phyloP scores from a whole-genome alignment of 1,284 basidiomycete genomes.

The Ceratobasidium sp. region DNA sequence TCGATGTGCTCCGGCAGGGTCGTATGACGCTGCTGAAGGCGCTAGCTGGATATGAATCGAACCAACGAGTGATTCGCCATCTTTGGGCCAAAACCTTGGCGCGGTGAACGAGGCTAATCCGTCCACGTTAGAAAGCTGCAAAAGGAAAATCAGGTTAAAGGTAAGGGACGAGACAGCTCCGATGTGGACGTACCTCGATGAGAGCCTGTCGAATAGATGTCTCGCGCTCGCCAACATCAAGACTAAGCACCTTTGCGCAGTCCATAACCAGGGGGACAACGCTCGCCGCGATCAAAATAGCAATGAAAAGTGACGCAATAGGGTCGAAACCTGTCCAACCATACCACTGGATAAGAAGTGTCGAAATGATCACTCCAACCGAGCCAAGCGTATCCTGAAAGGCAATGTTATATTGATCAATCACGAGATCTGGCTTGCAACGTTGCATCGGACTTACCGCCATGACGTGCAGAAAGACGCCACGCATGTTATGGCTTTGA shows the following conservation, averaged over 20 bases:
- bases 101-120: constrained; percentile 84
- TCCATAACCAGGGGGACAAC: constrained; percentile 96
- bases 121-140: constrained; percentile 69
- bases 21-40: constrained; percentile 64
- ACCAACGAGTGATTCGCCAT: constrained; percentile 84
- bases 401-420: constrained; percentile 49
- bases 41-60: constrained; percentile 88
- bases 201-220: constrained; percentile 77
- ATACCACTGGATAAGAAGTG: constrained; percentile 93
- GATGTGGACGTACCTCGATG: constrained; percentile 69
- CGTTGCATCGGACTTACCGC: constrained; percentile 65
- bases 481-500: constrained; percentile 98
- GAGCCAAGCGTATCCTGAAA: constrained; percentile 85
- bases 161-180: constrained; percentile 25
- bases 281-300: constrained; percentile 91
- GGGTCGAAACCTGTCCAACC: constrained; percentile 99
- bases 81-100: constrained; percentile 97
- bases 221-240: constrained; percentile 83
- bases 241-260: constrained; percentile 85
- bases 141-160: constrained; percentile 16
- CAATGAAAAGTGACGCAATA: constrained; percentile 97
- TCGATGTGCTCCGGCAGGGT: constrained; percentile 65
- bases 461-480: constrained; percentile 95
- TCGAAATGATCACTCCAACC: constrained; percentile 98
- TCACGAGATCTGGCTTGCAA: background rate